Percentiles rank a stretch among this genome's conserved stretches.
Evolutionary conservation across 805 yeast species (phyloP).

Genomic region (Scheffersomyces spartinae): DNA sequence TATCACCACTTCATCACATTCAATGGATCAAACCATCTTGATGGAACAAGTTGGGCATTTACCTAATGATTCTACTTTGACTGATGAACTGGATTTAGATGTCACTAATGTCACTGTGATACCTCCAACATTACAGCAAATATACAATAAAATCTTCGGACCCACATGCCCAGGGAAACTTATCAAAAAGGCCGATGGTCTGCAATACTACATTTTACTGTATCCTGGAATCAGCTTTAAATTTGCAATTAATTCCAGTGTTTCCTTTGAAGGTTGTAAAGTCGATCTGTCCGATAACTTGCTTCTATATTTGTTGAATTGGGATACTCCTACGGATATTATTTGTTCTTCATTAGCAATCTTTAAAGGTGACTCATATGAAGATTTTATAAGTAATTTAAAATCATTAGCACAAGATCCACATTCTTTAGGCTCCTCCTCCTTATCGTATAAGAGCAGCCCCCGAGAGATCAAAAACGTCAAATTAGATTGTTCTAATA

Average conservation of each 20-base stretch:
- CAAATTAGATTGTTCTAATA: too few species aligned
- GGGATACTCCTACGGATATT: constrained; percentile 24
- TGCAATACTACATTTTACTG: constrained; percentile 23
- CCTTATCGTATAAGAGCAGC: too few species aligned
- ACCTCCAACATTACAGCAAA: constrained; percentile 16
- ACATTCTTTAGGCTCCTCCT: too few species aligned
- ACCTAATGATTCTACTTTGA: too few species aligned
- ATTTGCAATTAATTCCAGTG: too few species aligned
- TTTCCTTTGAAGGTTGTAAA: constrained; percentile 8
- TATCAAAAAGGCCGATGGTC: constrained; percentile 5
- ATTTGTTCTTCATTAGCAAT: constrained; percentile 18
- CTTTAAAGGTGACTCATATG: constrained; percentile 21
- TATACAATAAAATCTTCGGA: constrained; percentile 30
- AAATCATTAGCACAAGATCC: too few species aligned
- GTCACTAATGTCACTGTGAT: too few species aligned
- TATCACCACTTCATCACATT: too few species aligned
- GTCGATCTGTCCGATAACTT: constrained; percentile 5
- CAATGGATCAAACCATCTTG: too few species aligned
- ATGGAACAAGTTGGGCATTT: too few species aligned
- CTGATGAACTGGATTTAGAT: too few species aligned
- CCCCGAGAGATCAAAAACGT: too few species aligned
- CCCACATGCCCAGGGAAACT: constrained; percentile 33
- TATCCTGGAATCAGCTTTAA: constrained; percentile 32
- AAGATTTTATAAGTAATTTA: constrained; percentile 9
- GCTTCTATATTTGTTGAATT: constrained; percentile 18